Conservation (phyloP, 1,139 yeast species). For the Saccharomyces pastorianus region DNA sequence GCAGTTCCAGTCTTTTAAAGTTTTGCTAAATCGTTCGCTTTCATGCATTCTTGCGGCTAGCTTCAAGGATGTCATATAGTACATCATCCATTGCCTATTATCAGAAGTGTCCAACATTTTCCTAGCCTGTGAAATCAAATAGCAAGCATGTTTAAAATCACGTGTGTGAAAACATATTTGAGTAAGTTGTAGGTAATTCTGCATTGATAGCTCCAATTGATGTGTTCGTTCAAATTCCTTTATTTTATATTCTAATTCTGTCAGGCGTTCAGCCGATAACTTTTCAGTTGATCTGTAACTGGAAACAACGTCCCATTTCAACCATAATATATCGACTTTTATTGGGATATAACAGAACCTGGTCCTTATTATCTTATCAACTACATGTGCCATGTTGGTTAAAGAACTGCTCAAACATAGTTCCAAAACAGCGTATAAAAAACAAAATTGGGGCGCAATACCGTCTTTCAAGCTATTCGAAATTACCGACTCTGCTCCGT, state of each 20-base stretch:
- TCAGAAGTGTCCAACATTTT: conserved; percentile 8
- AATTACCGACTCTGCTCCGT: conserved; percentile 12
- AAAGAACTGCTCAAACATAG: conserved; percentile 11
- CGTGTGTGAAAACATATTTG: conserved; percentile 12
- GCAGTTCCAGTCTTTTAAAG: conserved; percentile 20
- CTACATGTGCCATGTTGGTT: conserved; percentile 12
- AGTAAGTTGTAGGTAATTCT: conserved; percentile 19
- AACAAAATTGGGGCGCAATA: conserved; percentile 17
- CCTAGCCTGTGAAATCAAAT: conserved; percentile 9
- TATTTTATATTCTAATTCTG: conserved; percentile 5
- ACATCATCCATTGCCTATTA: conserved; percentile 16
- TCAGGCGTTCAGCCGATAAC: background rate
- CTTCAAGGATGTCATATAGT: conserved; percentile 19
- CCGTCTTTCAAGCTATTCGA: conserved; percentile 19
- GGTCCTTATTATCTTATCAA: conserved; percentile 15
- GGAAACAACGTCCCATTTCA: conserved; percentile 11
- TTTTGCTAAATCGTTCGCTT: conserved; percentile 10
- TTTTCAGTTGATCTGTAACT: background rate
- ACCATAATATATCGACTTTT: conserved; percentile 21
- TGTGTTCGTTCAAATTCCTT: conserved; percentile 11
- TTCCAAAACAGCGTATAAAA: conserved; percentile 18
- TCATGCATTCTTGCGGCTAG: conserved; percentile 13
- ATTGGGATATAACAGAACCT: conserved; percentile 15
- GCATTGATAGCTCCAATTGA: conserved; percentile 4
- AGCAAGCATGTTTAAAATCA: conserved; percentile 9